Conservation (phyloP, 2,329 filamentous ascomycete genomes). For the Claviceps sp. region DNA sequence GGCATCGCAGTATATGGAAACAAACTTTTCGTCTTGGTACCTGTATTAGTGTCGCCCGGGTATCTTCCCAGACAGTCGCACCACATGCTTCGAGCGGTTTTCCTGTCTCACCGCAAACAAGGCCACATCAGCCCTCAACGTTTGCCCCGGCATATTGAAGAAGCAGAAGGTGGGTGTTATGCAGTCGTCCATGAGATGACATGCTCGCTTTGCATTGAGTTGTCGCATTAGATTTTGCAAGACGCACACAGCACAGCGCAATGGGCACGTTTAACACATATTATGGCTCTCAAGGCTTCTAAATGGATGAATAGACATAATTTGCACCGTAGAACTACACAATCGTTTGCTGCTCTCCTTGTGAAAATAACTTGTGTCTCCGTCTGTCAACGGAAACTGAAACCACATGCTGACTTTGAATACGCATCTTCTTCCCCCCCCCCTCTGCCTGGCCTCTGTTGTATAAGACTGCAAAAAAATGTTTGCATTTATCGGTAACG, state of each 20-base stretch:
- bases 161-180: neutral
- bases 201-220: neutral
- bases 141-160: neutral
- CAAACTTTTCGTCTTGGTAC: neutral
- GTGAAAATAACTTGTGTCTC: constrained; percentile 10
- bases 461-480: constrained; percentile 4
- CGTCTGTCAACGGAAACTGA: constrained; percentile 9
- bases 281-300: constrained; percentile 14
- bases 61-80: constrained; percentile 1
- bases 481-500: constrained; percentile 44
- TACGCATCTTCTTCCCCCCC: constrained; percentile 2
- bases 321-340: constrained; percentile 29
- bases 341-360: constrained; percentile 10
- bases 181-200: neutral
- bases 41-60: neutral
- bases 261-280: neutral
- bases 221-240: neutral
- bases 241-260: neutral
- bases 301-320: constrained; percentile 22
- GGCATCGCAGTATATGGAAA: neutral
- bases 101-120: constrained; percentile 3
- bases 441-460: constrained; percentile 3
- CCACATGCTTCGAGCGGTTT: neutral
- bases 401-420: constrained; percentile 13
- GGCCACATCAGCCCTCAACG: neutral